Base-by-base conservation (phyloP, 2,329 filamentous ascomycete species). In the Fusarium sp. region DNA sequence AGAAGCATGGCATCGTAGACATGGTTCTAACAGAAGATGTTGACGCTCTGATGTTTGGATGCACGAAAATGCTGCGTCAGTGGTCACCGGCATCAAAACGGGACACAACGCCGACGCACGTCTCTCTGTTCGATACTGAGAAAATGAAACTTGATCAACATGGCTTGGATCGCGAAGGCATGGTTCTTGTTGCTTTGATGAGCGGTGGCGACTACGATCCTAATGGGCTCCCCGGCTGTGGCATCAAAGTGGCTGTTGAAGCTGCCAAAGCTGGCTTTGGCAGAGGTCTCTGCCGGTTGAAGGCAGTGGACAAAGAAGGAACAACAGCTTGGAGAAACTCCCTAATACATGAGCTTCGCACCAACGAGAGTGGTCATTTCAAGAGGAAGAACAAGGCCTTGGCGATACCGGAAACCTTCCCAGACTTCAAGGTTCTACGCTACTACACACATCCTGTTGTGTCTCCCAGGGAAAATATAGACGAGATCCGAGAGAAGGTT, bases 41-140 rank as follows among this genome's bases (percentile, higher is more conserved):
- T 48, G 96, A 99, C 80, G 96, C 96, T 5, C 89, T 98, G 78
- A 98, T 98, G 96, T 98, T 98, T 83, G 96, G 96, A 3, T 96
- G 94, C 72, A 91, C 89, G 0, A 84, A 90, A 42, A 96, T 93
- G 0, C 84, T 98, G 47, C 89, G 94, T 57, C 96, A 94, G 77
- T 98, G 94, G 91, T 93, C 93, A 0, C 88, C 93, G 7, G 94
- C 97, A 79, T 87, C 87, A 18, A 87, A 85, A 49, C 87, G 85
- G n/a, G 84, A 87, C 76, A 93, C 92, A 70, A 85, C 87, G 1
- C 94, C 95, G 1, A 98, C 96, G 0, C 96, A 98, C 79, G 92
- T 98, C 60, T 94, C 92, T 48, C 85, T 97, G 54, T 97, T 98
- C 80, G 90, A 94, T 64, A 89, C 89, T 0, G 82, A 87, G 17